phyloP scores from a whole-genome alignment of 345 rosid genomes.

The Acer saccharum region DNA sequence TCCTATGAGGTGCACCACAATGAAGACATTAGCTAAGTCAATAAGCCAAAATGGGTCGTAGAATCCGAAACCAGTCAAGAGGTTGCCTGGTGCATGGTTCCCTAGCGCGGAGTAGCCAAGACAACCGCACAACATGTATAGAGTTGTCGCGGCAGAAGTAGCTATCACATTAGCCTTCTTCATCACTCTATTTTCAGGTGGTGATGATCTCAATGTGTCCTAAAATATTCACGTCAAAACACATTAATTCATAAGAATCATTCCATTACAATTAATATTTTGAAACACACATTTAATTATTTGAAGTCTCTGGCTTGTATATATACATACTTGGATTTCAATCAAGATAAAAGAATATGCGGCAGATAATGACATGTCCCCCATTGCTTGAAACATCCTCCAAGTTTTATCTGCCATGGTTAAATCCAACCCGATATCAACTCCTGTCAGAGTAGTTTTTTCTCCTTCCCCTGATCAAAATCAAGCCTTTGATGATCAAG shows the following conservation, averaged over 20 bases:
- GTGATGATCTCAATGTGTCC: slow-evolving; percentile 56
- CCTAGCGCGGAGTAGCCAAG: slow-evolving; percentile 19
- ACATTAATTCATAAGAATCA: not conserved
- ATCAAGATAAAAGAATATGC: slow-evolving; percentile 23
- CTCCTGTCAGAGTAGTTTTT: slow-evolving; percentile 21
- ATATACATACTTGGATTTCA: slow-evolving; percentile 24
- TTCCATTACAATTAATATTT: slow-evolving; percentile 15
- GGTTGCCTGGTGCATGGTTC: slow-evolving; percentile 19
- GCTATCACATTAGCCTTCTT: slow-evolving; percentile 48
- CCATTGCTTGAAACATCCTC: slow-evolving; percentile 27
- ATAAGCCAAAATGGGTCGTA: slow-evolving; percentile 22
- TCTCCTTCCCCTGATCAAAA: slow-evolving; percentile 19
- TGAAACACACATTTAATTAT: not conserved
- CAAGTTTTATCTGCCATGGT: slow-evolving; percentile 18
- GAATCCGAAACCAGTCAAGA: slow-evolving; percentile 26
- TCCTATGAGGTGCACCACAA: slow-evolving; percentile 21
- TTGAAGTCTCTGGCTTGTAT: too few species aligned
- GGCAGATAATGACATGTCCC: slow-evolving; percentile 30
- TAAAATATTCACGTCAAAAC: slow-evolving; percentile 9
- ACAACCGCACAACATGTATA: slow-evolving; percentile 33
- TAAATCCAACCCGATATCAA: slow-evolving; percentile 25
- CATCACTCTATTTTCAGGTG: slow-evolving; percentile 48
- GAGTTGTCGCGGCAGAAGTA: slow-evolving; percentile 36
- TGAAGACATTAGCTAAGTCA: slow-evolving; percentile 22
- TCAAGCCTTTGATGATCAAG: not conserved